Evolutionary conservation across 495 filamentous ascomycete species (phyloP), one percentile per base, ranked within the genome.

Genomic region (Trypethelium eluteriae): DNA sequence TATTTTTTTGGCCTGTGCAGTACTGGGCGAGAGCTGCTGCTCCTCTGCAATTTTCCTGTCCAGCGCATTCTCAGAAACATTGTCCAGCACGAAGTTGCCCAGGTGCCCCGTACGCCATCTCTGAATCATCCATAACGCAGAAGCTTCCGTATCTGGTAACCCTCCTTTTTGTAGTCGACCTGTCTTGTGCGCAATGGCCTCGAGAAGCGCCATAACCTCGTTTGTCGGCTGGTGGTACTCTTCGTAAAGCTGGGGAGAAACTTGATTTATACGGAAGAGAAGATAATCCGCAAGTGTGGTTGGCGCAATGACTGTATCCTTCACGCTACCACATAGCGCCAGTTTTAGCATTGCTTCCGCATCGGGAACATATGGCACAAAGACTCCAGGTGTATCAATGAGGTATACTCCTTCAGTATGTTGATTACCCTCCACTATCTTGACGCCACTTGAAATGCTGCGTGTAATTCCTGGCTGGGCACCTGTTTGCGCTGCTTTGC

Each of bases 271-370:
- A 50, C 86, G 85, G 76, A 86, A 98, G 34, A 98, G 82, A 38
- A 98, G 76, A 73, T 95, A 98, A 72, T 98, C 94, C 10, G 90
- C 92, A 32, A 98, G 69, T 2, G 87, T 89, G 59, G 86, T 81
- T 0, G 87, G 80, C 2, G 88, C 81, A 46, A 98, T 85, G 34
- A 98, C 80, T 0, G 88, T 88, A 73, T 96, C 93, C 72, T 96
- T 94, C 38, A 98, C 91, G 75, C 88, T 90, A 3, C 93, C 94
- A 57, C 90, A 92, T 0, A 98, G 82, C 6, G 93, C 86, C 25
- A 98, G 82, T 76, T 95, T 96, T 39, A 98, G 79, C 94, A 98
- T 98, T 36, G 88, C 84, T 73, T 93, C 89, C 3, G 87, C 82
- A 74, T 92, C 83, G 0, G 87, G 82, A 44, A 98, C 89, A 75